Base-by-base conservation (phyloP, 2,329 filamentous ascomycete species). In the Fusarium sp. region DNA sequence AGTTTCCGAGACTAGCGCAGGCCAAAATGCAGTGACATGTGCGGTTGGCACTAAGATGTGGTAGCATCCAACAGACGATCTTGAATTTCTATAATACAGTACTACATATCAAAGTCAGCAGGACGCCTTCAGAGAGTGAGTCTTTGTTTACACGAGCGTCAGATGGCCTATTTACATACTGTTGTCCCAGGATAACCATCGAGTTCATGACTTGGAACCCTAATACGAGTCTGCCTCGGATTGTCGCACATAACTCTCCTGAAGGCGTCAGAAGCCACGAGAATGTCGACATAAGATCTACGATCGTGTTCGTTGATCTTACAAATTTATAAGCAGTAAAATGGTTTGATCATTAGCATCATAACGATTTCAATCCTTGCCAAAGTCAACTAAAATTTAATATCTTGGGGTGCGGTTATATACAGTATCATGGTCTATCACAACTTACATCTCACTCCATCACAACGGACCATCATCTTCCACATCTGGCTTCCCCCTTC, bases 401-500 rank as follows among this genome's bases (percentile, higher is more conserved):
- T 35, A 35, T 35, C 33, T 35, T 18, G 31, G 8, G 33, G 15
- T 35, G 16, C 10, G 18, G 20, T 38, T 15, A 10, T 53, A 43
- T 63, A 63, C n/a, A n/a, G n/a, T n/a, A 50, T 57, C 52, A n/a
- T n/a, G 31, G 41, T 67, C 52, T 44, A 35, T 53, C 31, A 41
- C 16, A 4, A 16, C 49, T 31, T 29, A 23, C 29, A 28, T n/a
- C 23, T 74, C 21, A 31, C 18, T 24, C 37, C 26, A 24, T 63
- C 31, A 77, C 37, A 76, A 48, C 15, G 44, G 72, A 13, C 50
- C 63, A 8, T 78, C 83, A 18, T 84, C 82, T 47, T 84, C 81
- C 41, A 69, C 33, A 24, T 75, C 77, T 53, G 81, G 79, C 66
- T 83, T 85, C 54, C 79, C 77, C 46, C 77, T 74, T 49, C 80